These are phyloP conservation scores for Ensete ventricosum DNA, from an alignment of 176 grass and related monocot species.

Conservation along the genomic window DNA sequence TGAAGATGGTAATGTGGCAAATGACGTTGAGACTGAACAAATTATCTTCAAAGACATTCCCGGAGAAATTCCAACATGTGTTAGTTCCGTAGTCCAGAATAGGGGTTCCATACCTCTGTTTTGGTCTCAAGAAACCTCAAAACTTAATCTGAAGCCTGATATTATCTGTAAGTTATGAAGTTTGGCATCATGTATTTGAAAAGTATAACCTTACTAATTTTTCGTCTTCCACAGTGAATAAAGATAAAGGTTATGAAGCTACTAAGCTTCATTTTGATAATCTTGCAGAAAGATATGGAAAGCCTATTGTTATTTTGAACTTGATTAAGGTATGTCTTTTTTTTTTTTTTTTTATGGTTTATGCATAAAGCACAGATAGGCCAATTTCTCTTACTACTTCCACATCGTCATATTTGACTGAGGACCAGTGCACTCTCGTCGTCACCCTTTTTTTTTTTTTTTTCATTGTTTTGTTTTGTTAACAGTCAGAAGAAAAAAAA, in stretches of 20 bases:
- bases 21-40: slow-evolving; percentile 98
- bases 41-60: slow-evolving; percentile 57
- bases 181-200: background rate
- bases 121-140: slow-evolving; percentile 89
- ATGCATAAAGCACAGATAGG: background rate
- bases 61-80: slow-evolving; percentile 37
- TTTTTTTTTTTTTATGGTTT: background rate
- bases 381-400: background rate
- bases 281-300: slow-evolving; percentile 69
- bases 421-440: slow-evolving; percentile 1
- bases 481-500: slow-evolving; percentile 55
- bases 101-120: slow-evolving; percentile 92
- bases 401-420: too few species aligned
- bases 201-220: background rate
- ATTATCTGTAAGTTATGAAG: slow-evolving; percentile 74
- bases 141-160: slow-evolving; percentile 74
- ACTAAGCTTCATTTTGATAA: slow-evolving; percentile 90
- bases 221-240: slow-evolving; percentile 48
- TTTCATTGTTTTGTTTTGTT: background rate
- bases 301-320: slow-evolving; percentile 89
- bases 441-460: background rate
- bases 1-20: slow-evolving; percentile 76
- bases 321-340: slow-evolving; percentile 74
- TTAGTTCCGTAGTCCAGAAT: slow-evolving; percentile 90
- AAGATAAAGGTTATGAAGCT: slow-evolving; percentile 64